These are phyloP conservation scores for Eimeria necatrix DNA, from an alignment of 169 alveolate species.

Conservation along the genomic window DNA sequence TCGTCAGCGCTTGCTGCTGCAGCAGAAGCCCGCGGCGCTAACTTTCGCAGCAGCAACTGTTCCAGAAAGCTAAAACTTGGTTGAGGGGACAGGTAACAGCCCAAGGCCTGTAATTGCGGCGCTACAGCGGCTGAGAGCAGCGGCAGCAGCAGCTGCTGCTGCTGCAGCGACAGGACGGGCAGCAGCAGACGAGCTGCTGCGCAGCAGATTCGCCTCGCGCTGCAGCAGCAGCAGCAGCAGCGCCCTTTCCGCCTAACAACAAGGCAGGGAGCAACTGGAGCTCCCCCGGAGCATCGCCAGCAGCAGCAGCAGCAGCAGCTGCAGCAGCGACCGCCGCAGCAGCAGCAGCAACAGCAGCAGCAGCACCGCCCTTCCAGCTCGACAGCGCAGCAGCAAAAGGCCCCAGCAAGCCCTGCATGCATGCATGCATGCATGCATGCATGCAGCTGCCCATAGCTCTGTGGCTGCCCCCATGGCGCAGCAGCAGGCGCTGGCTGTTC, in stretches of 20 bases:
- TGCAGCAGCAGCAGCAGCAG: conserved; percentile 64
- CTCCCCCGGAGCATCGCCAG: conserved; percentile 41
- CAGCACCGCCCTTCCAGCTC: too few relatives aligned
- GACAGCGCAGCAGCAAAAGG: conserved; percentile 6
- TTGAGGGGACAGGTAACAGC: too few relatives aligned
- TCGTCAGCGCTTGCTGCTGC: background rate
- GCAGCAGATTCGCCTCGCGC: background rate
- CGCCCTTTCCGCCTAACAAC: background rate
- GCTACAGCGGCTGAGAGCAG: background rate
- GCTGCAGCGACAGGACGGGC: conserved; percentile 11
- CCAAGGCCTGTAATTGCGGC: background rate
- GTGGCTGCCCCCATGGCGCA: too few relatives aligned
- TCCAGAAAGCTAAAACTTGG: too few relatives aligned
- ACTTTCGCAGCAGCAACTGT: background rate
- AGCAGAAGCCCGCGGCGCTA: background rate
- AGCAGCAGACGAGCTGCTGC: background rate
- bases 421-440: too few relatives aligned
- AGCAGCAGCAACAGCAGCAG: conserved; percentile 22
- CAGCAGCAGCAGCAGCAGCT: conserved; percentile 45
- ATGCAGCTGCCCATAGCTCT: too few relatives aligned
- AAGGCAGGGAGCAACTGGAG: conserved; percentile 25
- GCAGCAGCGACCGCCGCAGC: background rate
- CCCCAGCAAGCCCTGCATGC: too few relatives aligned
- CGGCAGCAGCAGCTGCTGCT: conserved; percentile 57
- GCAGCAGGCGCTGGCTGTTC: too few relatives aligned